Base-by-base conservation (phyloP, 805 yeast genomes). In the Starmerella cellae region DNA sequence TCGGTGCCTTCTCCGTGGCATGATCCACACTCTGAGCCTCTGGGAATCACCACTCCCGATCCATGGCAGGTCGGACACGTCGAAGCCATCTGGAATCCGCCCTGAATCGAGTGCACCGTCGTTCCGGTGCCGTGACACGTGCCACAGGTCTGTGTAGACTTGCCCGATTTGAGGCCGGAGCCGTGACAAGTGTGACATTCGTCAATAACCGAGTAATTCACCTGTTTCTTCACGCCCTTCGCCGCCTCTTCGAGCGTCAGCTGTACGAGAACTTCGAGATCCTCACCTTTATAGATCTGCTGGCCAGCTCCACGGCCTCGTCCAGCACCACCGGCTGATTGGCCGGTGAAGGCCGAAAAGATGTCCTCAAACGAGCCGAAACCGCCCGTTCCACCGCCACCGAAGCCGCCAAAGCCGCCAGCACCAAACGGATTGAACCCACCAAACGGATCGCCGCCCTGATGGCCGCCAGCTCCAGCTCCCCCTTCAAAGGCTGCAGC, bases 31-130 rank as follows among this genome's bases (percentile, higher is more conserved):
- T 75, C 75, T 57, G 84, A 85, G 13, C 67, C 63, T 17, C 71
- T 67, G 37, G 77, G 72, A 38, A 85, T 75, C 3, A 68, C 70
- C 1, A 84, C 91, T 41, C 99, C 99, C 5, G 82, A 66, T 32
- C 99, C 99, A 35, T 71, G 76, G 68, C 99, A 91, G 3, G 77
- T 65, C 38, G 69, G 69, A 70, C 99, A 91, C 11, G 95, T 84
- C 0, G 95, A 77, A 2, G 94, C 79, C 95, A 91, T 85, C 55
- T 87, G 95, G 72, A 88, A 91, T 0, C 97, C 97, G 3, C 94
- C 95, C 52, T 79, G 79, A 58, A 82, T 71, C 37, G 77, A 69
- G 55, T 88, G 96, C 18, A 85, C 80, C 16, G 79, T 75, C 28
- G 87, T 79, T 4, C 99, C 99, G 0, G 94, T 74, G 44, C 99